Conservation (phyloP, 2,329 filamentous ascomycete species). For the Raffaelea ambrosiae region DNA sequence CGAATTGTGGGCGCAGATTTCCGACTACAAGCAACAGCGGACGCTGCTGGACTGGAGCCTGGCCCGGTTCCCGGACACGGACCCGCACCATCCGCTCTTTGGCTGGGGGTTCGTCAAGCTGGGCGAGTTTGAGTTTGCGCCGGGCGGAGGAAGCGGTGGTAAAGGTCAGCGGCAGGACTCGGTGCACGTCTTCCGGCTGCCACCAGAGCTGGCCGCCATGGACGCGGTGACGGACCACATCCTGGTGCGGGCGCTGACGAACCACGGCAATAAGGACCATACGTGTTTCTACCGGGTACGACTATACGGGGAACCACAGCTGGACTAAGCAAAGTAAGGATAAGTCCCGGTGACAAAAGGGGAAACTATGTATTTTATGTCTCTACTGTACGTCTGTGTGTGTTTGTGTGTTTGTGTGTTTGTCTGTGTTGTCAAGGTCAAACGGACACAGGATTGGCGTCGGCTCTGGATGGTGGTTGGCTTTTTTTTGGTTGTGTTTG, state of each 20-base stretch:
- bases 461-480: background rate
- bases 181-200: slow-evolving; percentile 45
- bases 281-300: slow-evolving; percentile 60
- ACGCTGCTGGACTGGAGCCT: slow-evolving; percentile 30
- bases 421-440: too few relatives aligned
- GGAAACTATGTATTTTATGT: too few relatives aligned
- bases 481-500: background rate
- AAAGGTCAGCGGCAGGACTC: too few relatives aligned
- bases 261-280: slow-evolving; percentile 48
- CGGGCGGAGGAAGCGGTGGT: slow-evolving; percentile 27
- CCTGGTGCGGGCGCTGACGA: slow-evolving; percentile 46
- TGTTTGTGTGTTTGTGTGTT: too few relatives aligned
- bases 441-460: background rate
- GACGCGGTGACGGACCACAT: slow-evolving; percentile 41
- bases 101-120: slow-evolving; percentile 46
- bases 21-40: slow-evolving; percentile 33
- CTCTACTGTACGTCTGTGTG: too few relatives aligned
- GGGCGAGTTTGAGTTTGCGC: slow-evolving; percentile 45
- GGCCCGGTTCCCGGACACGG: slow-evolving; percentile 28
- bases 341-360: too few relatives aligned
- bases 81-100: slow-evolving; percentile 17
- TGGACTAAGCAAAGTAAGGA: slow-evolving; percentile 3
- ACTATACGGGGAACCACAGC: slow-evolving; percentile 38
- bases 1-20: slow-evolving; percentile 59
- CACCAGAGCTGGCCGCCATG: slow-evolving; percentile 38